phyloP scores from a whole-genome alignment of 495 filamentous ascomycete species.

The Aspergillus ellipticus region DNA sequence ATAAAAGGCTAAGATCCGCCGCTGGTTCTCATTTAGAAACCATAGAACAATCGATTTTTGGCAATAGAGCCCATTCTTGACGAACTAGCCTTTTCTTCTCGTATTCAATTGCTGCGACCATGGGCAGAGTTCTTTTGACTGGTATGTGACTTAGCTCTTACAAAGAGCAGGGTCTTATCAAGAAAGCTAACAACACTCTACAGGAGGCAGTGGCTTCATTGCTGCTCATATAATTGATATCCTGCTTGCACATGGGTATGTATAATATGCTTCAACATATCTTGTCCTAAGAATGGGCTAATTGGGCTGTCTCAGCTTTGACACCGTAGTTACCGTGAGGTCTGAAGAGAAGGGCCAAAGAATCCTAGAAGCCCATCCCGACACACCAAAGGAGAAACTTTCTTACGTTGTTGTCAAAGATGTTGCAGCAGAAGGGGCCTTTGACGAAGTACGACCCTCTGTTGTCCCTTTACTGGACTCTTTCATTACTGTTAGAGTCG shows the following conservation, averaged over 20 bases:
- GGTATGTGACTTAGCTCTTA: slow-evolving; percentile 21
- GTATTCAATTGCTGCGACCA: slow-evolving; percentile 15
- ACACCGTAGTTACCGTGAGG: slow-evolving; percentile 81
- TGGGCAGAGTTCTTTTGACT: slow-evolving; percentile 43
- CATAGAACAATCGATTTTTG: neutral
- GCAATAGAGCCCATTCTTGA: neutral
- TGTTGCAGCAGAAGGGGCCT: slow-evolving; percentile 70
- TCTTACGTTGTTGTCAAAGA: slow-evolving; percentile 77
- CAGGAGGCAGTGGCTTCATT: slow-evolving; percentile 68
- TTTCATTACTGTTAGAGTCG: neutral
- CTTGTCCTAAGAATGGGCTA: slow-evolving; percentile 1
- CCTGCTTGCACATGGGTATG: slow-evolving; percentile 58
- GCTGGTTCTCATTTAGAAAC: neutral
- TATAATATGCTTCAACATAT: neutral
- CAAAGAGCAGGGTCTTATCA: neutral
- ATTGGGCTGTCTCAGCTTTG: slow-evolving; percentile 44
- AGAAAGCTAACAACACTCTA: slow-evolving; percentile 12
- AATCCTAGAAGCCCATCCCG: slow-evolving; percentile 65
- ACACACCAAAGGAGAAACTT: slow-evolving; percentile 58
- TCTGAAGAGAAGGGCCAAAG: slow-evolving; percentile 72
- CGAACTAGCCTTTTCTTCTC: neutral
- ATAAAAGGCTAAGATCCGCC: neutral
- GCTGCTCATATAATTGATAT: slow-evolving; percentile 77
- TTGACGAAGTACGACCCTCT: slow-evolving; percentile 57
- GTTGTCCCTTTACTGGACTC: neutral